These are phyloP conservation scores for Backusella mclennaniae DNA, from an alignment of 192 early-diverging fungal genomes.

Conservation along the genomic window DNA sequence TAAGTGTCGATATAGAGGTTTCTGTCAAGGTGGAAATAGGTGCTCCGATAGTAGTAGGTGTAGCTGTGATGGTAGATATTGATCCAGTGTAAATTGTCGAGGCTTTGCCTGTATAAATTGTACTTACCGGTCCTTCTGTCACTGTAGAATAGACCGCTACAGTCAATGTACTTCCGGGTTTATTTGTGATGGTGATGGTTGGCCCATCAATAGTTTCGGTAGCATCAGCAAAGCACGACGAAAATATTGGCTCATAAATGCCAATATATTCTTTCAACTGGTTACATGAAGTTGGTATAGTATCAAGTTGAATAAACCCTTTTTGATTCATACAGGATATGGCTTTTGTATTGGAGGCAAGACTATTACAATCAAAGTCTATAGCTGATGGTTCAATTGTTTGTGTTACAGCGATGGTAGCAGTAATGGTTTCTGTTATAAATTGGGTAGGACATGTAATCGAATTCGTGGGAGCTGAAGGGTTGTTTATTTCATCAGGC, in stretches of 20 bases:
- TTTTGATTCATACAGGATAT: neutral
- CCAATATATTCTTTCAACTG: neutral
- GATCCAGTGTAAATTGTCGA: neutral
- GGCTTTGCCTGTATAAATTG: neutral
- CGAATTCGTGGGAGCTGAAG: neutral
- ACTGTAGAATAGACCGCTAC: neutral
- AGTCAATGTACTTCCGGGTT: neutral
- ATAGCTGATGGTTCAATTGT: neutral
- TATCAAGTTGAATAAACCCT: neutral
- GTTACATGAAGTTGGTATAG: neutral
- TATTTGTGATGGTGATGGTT: neutral
- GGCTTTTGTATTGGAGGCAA: neutral
- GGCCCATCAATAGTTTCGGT: neutral
- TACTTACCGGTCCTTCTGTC: neutral
- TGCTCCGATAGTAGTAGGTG: neutral
- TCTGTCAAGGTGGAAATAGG: neutral
- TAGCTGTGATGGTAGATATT: neutral
- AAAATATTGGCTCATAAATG: neutral
- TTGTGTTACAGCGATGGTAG: neutral
- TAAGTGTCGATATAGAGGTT: neutral
- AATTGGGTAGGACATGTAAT: neutral
- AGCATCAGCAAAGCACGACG: neutral
- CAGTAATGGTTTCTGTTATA: neutral
- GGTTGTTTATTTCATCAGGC: neutral
- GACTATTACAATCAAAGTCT: neutral